Evolutionary conservation across 306 rosid genomes (phyloP).

Genomic region (Senna tora): DNA sequence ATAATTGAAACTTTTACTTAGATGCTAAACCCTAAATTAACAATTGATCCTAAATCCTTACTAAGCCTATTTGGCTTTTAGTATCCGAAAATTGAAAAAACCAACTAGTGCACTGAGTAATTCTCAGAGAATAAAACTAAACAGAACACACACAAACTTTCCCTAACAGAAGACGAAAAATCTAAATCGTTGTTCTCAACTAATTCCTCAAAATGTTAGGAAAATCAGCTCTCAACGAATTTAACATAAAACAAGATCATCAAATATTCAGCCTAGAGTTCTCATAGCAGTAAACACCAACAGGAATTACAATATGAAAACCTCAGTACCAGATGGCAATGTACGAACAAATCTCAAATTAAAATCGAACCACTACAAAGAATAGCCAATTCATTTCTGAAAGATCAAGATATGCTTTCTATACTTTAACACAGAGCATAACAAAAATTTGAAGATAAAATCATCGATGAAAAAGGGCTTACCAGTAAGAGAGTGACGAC

Average conservation of each 20-base stretch:
- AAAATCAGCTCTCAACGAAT: background rate
- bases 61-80: too few species aligned
- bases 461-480: background rate
- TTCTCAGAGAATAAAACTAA: too few species aligned
- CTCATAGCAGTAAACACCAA: background rate
- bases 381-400: background rate
- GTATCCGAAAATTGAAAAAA: too few species aligned
- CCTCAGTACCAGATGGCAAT: background rate
- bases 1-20: background rate
- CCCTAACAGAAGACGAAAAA: background rate
- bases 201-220: background rate
- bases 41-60: too few species aligned
- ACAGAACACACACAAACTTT: background rate
- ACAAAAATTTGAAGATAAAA: background rate
- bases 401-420: background rate
- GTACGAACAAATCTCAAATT: background rate
- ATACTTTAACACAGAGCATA: background rate
- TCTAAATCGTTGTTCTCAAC: background rate
- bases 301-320: background rate
- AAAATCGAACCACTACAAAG: background rate
- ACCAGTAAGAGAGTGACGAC: slow-evolving; percentile 7
- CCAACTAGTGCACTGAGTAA: too few species aligned
- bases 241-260: background rate
- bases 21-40: too few species aligned
- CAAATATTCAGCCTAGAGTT: background rate